Percentiles rank a stretch among this genome's conserved stretches.
Evolutionary conservation across 164 flowering plant genomes (phyloP).

Genomic region (Aristolochia contorta): DNA sequence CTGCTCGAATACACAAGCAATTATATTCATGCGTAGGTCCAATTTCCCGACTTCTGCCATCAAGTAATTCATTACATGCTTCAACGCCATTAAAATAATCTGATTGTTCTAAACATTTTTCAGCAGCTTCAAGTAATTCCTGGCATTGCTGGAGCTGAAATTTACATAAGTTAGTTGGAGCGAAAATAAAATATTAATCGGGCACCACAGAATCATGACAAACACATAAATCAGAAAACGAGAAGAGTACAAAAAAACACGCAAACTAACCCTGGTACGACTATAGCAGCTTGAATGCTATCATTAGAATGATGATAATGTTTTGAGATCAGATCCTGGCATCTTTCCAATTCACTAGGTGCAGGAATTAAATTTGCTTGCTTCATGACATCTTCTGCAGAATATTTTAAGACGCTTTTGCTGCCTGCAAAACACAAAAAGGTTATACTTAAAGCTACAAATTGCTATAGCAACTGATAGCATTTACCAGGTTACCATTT

Average conservation of each 20-base stretch:
- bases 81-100: slow-evolving; percentile 65
- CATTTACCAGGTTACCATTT: too few relatives aligned
- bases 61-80: slow-evolving; percentile 81
- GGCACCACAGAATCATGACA: too few relatives aligned
- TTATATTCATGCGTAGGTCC: slow-evolving; percentile 45
- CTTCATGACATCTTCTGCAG: slow-evolving; percentile 50
- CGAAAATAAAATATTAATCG: too few relatives aligned
- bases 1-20: slow-evolving; percentile 74
- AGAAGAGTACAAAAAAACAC: neutral
- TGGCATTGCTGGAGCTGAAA: slow-evolving; percentile 32
- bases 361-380: slow-evolving; percentile 34
- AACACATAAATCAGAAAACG: neutral
- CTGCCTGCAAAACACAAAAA: slow-evolving; percentile 26
- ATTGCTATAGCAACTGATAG: too few relatives aligned
- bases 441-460: too few relatives aligned
- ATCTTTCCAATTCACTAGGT: slow-evolving; percentile 26
- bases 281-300: neutral
- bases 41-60: slow-evolving; percentile 45
- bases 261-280: slow-evolving; percentile 28
- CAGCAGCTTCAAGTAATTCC: slow-evolving; percentile 53
- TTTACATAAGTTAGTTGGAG: neutral
- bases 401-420: slow-evolving; percentile 39
- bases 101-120: slow-evolving; percentile 36
- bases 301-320: neutral
- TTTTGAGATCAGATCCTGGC: neutral